Evolutionary conservation across 495 filamentous ascomycete genomes (phyloP).

Genomic region (Chaetomium tenue): DNA sequence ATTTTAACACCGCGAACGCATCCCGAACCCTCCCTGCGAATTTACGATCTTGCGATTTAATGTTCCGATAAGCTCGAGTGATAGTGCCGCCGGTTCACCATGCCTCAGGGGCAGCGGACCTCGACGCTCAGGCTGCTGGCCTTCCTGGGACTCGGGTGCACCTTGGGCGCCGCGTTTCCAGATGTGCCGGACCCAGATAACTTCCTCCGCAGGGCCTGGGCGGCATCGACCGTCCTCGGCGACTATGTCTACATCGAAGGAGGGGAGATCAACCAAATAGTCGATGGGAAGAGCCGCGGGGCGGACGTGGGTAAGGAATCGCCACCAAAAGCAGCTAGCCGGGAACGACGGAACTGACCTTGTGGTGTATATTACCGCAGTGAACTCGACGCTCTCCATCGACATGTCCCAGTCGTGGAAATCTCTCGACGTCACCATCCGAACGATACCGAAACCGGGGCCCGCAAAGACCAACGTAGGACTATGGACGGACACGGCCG

Average conservation of each 20-base stretch:
- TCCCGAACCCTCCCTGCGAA: background rate
- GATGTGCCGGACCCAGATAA: background rate
- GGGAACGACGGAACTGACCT: background rate
- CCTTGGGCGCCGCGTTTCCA: background rate
- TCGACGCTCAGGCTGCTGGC: background rate
- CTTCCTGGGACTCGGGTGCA: background rate
- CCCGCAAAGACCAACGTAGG: constrained; percentile 26
- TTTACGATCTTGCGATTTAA: background rate
- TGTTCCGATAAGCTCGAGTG: background rate
- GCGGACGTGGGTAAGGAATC: background rate
- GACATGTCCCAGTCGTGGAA: constrained; percentile 40
- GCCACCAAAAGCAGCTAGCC: background rate
- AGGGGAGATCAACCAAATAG: constrained; percentile 19
- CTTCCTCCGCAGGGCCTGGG: constrained; percentile 1
- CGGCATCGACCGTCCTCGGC: constrained; percentile 17
- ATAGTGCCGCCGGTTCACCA: background rate
- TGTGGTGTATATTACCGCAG: constrained; percentile 5
- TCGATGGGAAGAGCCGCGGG: background rate
- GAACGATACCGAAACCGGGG: constrained; percentile 31
- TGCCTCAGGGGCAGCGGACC: background rate
- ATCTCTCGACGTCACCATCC: constrained; percentile 32
- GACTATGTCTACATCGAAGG: constrained; percentile 28
- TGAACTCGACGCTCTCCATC: constrained; percentile 40
- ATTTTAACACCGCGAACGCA: background rate
- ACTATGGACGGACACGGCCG: constrained; percentile 32